These are phyloP conservation scores for Cercospora citrullina DNA, from an alignment of 2,329 filamentous ascomycete species.

Conservation along the genomic window DNA sequence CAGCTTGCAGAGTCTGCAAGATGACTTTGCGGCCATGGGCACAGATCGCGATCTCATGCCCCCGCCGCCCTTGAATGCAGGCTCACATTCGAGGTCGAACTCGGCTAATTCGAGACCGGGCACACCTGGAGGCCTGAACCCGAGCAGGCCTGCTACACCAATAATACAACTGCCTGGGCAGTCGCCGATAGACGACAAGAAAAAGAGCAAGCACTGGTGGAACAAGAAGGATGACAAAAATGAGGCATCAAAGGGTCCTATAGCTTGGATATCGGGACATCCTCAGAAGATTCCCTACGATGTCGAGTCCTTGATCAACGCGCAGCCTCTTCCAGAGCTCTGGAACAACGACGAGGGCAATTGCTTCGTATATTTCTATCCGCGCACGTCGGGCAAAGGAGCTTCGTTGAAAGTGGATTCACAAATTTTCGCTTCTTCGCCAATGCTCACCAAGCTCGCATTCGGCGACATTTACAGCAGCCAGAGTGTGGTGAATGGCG, in stretches of 20 bases:
- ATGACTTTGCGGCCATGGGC: constrained; percentile 17
- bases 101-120: constrained; percentile 28
- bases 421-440: constrained; percentile 58
- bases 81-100: constrained; percentile 23
- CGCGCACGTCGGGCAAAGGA: constrained; percentile 55
- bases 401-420: constrained; percentile 64
- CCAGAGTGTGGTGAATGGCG: constrained; percentile 29
- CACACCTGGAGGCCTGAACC: constrained; percentile 23
- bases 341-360: constrained; percentile 63
- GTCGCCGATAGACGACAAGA: constrained; percentile 24
- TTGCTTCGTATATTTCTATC: constrained; percentile 63
- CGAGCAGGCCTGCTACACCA: constrained; percentile 31
- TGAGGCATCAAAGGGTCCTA: constrained; percentile 41
- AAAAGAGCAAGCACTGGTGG: constrained; percentile 38
- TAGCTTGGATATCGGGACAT: constrained; percentile 62
- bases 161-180: constrained; percentile 28
- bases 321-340: constrained; percentile 57
- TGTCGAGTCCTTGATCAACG: constrained; percentile 51
- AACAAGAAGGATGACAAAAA: constrained; percentile 36
- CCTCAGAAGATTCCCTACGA: constrained; percentile 59
- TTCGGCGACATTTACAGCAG: constrained; percentile 55
- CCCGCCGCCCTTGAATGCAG: constrained; percentile 21
- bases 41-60: constrained; percentile 23
- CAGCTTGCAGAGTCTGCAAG: constrained; percentile 29
- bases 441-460: constrained; percentile 56